Evolutionary conservation across 2,329 filamentous ascomycete genomes (phyloP).

Genomic region (Arthrobotrys entomopaga): DNA sequence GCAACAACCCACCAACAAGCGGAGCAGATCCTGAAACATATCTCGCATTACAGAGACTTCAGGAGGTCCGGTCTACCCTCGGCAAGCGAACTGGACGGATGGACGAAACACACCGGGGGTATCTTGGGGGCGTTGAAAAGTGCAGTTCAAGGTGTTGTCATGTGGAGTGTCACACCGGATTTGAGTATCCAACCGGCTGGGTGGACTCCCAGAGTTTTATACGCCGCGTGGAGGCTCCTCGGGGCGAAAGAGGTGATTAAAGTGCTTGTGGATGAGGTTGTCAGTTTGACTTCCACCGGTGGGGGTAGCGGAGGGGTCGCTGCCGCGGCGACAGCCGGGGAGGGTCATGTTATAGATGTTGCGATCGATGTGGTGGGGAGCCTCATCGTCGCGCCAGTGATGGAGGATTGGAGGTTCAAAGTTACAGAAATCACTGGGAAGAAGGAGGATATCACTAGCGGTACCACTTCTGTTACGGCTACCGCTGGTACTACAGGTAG

Average conservation of each 20-base stretch:
- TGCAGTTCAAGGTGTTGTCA: constrained; percentile 71
- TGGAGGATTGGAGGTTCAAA: constrained; percentile 49
- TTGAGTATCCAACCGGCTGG: constrained; percentile 69
- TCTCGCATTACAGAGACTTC: constrained; percentile 69
- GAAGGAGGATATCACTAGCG: constrained; percentile 30
- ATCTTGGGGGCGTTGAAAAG: constrained; percentile 70
- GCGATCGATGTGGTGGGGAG: constrained; percentile 46
- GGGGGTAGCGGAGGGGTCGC: constrained; percentile 2
- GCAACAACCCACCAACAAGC: constrained; percentile 73
- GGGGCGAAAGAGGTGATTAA: constrained; percentile 72
- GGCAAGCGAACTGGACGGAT: constrained; percentile 74
- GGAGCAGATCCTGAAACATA: constrained; percentile 73
- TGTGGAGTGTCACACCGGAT: constrained; percentile 72
- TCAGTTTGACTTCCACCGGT: neutral
- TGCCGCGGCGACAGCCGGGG: neutral
- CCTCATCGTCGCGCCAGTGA: constrained; percentile 41
- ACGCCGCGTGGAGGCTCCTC: constrained; percentile 70
- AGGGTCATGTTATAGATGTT: constrained; percentile 33
- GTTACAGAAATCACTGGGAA: constrained; percentile 46
- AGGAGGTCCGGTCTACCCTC: constrained; percentile 72
- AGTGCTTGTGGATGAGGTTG: constrained; percentile 58
- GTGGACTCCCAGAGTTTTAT: constrained; percentile 78
- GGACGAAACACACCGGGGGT: constrained; percentile 69
- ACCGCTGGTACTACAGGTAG: constrained; percentile 1
- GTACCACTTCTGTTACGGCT: neutral